Base-by-base conservation (phyloP, 495 filamentous ascomycete genomes). In the Polyplosphaeria fusca region DNA sequence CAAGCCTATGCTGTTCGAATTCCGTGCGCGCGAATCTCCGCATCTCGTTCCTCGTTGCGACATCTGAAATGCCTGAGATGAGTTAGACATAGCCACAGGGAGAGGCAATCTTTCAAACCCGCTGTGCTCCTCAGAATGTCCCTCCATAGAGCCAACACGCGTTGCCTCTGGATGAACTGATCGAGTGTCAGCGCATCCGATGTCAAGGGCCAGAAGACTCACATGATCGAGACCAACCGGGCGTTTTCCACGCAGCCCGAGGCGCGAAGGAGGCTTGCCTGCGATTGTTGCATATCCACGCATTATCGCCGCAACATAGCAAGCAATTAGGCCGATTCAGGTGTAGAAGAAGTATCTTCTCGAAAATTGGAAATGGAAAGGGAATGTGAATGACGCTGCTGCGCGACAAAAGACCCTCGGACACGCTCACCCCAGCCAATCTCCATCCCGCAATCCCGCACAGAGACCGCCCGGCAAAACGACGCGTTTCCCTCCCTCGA, bases 11-110 rank as follows among this genome's bases (percentile, higher is more conserved):
- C 23, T 86, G 78, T 68, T 88, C 84, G 66, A 93, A 91, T 61
- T 93, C 89, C 40, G 76, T 72, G 12, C 88, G 79, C 25, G 86
- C 89, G 74, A 87, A 92, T 24, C 72, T 71, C 28, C 77, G 77
- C 56, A 90, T 82, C 61, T 94, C 90, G 43, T 74, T 70, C 20
- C 82, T 78, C 11, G 84, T 81, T 7, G 63, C 63, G 30, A 71
- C 69, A 56, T 83, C 79, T 4, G 67, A 27, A 20, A 86, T 80
- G 26, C 68, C 71, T 47, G n/a, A n/a, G n/a, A n/a, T n/a, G n/a
- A n/a, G n/a, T n/a, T n/a, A n/a, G n/a, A n/a, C n/a, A n/a, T n/a
- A n/a, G n/a, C n/a, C n/a, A n/a, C n/a, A n/a, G n/a, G n/a, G n/a
- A n/a, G n/a, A n/a, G n/a, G n/a, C n/a, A n/a, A n/a, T n/a, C n/a